Percentiles rank a stretch among this genome's conserved stretches.
phyloP scores from a whole-genome alignment of 768 basidiomycete species.

The Boletus huronensis region DNA sequence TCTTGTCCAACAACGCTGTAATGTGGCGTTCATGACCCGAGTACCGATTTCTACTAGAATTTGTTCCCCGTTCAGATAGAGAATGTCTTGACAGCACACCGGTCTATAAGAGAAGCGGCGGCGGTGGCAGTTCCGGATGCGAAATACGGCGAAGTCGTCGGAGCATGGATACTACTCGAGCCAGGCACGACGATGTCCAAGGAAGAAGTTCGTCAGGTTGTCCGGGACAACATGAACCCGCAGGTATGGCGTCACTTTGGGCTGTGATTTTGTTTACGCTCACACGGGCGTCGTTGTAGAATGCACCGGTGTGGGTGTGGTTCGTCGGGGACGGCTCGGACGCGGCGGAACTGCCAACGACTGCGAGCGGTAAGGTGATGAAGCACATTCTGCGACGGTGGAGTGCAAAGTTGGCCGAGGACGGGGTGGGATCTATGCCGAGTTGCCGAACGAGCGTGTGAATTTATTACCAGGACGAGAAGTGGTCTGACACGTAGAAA shows the following conservation, averaged over 20 bases:
- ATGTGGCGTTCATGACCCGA: background rate
- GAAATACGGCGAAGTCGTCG: constrained; percentile 74
- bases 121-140: constrained; percentile 67
- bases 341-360: constrained; percentile 67
- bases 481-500: constrained; percentile 9
- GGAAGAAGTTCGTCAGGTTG: constrained; percentile 52
- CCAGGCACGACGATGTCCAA: constrained; percentile 35
- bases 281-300: constrained; percentile 39
- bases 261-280: background rate
- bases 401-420: constrained; percentile 54
- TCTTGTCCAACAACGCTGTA: background rate
- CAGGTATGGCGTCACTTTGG: constrained; percentile 48
- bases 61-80: constrained; percentile 85
- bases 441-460: constrained; percentile 16
- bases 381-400: constrained; percentile 74
- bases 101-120: constrained; percentile 65
- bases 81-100: constrained; percentile 58
- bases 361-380: constrained; percentile 84
- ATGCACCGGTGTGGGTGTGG: constrained; percentile 81
- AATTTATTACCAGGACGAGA: background rate
- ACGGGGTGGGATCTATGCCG: constrained; percentile 32
- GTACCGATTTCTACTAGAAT: constrained; percentile 44
- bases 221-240: constrained; percentile 66
- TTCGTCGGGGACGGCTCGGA: constrained; percentile 67
- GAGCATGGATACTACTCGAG: constrained; percentile 69